Conservation (phyloP, 2,329 filamentous ascomycete genomes). For the Thelonectria discophora region DNA sequence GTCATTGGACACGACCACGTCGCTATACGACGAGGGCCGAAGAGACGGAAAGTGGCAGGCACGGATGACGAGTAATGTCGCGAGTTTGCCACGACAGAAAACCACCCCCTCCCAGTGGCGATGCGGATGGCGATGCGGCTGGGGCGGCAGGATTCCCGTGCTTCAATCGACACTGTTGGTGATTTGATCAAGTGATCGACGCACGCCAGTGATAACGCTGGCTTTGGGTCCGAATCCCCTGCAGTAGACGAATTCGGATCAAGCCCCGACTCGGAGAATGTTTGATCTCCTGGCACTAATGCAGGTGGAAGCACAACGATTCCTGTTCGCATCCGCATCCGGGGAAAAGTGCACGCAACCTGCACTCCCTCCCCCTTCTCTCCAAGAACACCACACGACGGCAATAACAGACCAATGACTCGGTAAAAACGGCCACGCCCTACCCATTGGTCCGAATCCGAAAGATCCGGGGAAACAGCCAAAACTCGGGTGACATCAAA, state of each 20-base stretch:
- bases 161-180: conserved; percentile 20
- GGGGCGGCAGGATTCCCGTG: conserved; percentile 6
- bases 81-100: neutral
- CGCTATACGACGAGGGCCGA: conserved; percentile 39
- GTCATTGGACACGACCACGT: conserved; percentile 39
- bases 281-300: neutral
- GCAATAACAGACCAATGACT: neutral
- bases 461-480: neutral
- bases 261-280: neutral
- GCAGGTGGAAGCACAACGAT: conserved; percentile 1
- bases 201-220: conserved; percentile 19
- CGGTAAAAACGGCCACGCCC: neutral
- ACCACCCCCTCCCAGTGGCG: neutral
- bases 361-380: neutral
- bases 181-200: conserved; percentile 20
- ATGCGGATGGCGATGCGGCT: conserved; percentile 1
- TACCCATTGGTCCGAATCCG: conserved; percentile 2
- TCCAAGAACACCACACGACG: neutral
- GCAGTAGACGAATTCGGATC: neutral
- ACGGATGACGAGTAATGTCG: conserved; percentile 29
- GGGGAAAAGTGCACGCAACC: neutral
- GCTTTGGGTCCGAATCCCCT: conserved; percentile 10
- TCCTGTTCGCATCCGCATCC: neutral
- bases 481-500: neutral
- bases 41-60: conserved; percentile 45